Conservation (phyloP, 257 asterid genomes). For the Salvia rosmarinus region DNA sequence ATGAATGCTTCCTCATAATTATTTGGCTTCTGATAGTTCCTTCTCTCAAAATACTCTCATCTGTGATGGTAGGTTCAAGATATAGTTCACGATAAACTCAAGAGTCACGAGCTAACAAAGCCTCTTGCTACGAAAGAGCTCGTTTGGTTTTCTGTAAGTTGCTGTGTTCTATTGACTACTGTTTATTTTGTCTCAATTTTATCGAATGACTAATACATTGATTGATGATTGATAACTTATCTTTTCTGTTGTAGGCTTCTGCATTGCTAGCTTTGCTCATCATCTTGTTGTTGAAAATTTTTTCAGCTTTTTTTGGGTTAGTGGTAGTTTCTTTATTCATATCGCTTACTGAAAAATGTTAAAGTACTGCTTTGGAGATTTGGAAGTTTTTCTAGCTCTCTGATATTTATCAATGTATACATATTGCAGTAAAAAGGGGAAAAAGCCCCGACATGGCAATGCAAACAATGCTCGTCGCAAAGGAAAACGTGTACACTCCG, state of each 20-base stretch:
- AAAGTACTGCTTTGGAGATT: constrained; percentile 6
- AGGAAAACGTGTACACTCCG: constrained; percentile 54
- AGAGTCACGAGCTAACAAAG: constrained; percentile 72
- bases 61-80: constrained; percentile 64
- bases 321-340: constrained; percentile 28
- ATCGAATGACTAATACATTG: not conserved
- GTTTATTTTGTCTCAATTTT: not conserved
- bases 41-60: constrained; percentile 23
- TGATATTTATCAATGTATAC: not conserved
- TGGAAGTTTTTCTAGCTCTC: constrained; percentile 17
- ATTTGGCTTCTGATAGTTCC: constrained; percentile 18
- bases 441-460: constrained; percentile 39
- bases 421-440: constrained; percentile 45
- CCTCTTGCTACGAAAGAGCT: constrained; percentile 81
- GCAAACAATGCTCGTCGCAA: constrained; percentile 49
- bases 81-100: constrained; percentile 61
- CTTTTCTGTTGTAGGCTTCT: constrained; percentile 48
- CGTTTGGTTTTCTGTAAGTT: constrained; percentile 80
- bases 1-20: constrained; percentile 11
- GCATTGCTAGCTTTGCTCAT: constrained; percentile 54
- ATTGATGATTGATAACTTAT: constrained; percentile 24
- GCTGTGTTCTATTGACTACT: constrained; percentile 23
- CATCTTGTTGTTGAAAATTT: constrained; percentile 45
- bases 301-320: constrained; percentile 49
- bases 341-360: constrained; percentile 22